Evolutionary conservation across 116 monocot genomes (phyloP), one percentile per base, ranked within the genome.

Genomic region (Trichopus zeylanicus): DNA sequence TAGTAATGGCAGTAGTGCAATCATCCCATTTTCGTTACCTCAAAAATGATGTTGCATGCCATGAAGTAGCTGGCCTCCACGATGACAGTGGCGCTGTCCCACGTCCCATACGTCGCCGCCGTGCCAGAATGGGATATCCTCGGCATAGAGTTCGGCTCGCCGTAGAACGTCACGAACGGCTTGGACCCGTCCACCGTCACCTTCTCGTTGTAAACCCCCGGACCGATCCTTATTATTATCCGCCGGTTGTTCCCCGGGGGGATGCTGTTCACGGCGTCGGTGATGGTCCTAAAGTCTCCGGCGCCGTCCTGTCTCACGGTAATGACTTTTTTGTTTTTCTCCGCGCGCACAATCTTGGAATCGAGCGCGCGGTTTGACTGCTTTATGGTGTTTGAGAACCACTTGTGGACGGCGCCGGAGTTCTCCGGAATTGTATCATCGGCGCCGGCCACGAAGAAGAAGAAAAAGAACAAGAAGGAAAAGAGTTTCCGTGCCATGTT

Each of bases 41-140:
- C 58, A 48, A 86, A 81, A 39, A 78, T 70, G 26, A 85, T 72
- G 59, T 82, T 78, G 70, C 60, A 60, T 7, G 90, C 85, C 21
- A 85, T 42, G 57, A 89, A 89, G 63, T 78, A 69, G 18, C 59
- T 16, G 5, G 89, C 69, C 32, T 81, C 70, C 29, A 89, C 85
- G n/a, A 63, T 66, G 20, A 89, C 81, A 29, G 85, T 85, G 48
- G 90, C 90, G 70, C 85, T 81, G 7, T 61, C 31, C 60, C 56
- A 33, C 27, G 85, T 90, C 7, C 81, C 85, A 51, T 54, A 68
- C n/a, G 46, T 21, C 4, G 67, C 55, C 27, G 85, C 90, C 59
- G 46, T 78, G 28, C 53, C 85, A 55, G 63, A 29, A 60, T 32
- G 79, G 4, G 71, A 59, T 29, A 90, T 82, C 38, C 34, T 76